Evolutionary conservation across 495 filamentous ascomycete species (phyloP), one percentile per base, ranked within the genome.

Genomic region (Penicillium waksmanii): DNA sequence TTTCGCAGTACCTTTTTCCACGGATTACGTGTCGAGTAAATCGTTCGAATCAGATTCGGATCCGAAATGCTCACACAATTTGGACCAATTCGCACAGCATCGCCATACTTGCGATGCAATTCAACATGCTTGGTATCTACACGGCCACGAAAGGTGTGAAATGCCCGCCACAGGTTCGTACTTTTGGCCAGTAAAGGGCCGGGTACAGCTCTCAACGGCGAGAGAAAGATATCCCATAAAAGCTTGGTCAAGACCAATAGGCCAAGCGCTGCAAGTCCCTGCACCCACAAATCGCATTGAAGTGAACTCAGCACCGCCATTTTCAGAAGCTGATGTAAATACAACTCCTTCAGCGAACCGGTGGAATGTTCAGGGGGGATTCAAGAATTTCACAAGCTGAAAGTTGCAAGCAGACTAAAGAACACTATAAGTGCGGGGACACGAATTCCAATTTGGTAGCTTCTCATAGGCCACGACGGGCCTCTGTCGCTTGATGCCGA

Each of bases 21-120:
- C 56, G 66, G 50, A 60, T 67, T 61, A 13, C 66, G 58, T 10
- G 65, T 67, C 6, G 66, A 53, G 59, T 86, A 85, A 10, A 85
- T 80, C 1, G 52, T 61, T 19, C 66, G 66, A 51, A 82, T 82
- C 0, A 70, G 77, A 43, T 71, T 69, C 3, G 59, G 66, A 43
- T 77, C 77, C 42, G 74, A 64, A 35, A 86, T 76, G 60, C 82
- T 85, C 17, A 88, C 73, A 51, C 79, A 78, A 11, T 84, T 79
- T 3, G 85, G 84, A 0, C 84, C 85, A 15, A 87, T 74, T 10
- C 82, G 75, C 18, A 87, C 85, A 1, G 78, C 74, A 5, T 71
- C 68, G 0, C 85, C 86, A 66, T 86, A 85, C 40, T 71, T 73
- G 11, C 69, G 53, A 55, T 87, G 84, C 33, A 86, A 59, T 3